Conservation (phyloP, 257 asterid species). For the Nicotiana undulata region DNA sequence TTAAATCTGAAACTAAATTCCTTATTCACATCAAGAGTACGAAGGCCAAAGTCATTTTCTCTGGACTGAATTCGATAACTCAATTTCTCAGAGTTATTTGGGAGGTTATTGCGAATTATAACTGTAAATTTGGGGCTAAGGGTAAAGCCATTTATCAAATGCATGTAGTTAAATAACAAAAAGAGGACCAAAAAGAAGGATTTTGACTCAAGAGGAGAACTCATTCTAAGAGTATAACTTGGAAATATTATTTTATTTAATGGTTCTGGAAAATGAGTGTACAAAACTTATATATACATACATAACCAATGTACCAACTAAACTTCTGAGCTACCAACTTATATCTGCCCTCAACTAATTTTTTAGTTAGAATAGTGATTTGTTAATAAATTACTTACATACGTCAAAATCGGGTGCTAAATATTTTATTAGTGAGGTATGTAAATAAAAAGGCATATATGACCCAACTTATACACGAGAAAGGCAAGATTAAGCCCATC, state of each 20-base stretch:
- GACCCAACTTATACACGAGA: no score
- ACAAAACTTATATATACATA: neutral
- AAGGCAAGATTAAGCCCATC: no score
- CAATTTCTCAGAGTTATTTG: neutral
- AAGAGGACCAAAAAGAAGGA: neutral
- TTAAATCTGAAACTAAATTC: neutral
- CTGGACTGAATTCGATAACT: neutral
- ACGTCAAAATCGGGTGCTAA: no score
- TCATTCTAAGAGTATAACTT: neutral
- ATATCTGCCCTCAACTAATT: neutral
- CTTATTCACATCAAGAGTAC: neutral
- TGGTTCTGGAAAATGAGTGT: neutral
- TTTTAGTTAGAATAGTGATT: neutral
- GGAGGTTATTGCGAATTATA: neutral
- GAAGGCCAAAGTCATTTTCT: neutral
- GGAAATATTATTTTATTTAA: neutral
- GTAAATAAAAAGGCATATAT: no score
- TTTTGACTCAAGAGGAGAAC: neutral
- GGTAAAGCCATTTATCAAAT: neutral
- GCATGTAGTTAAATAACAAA: neutral
- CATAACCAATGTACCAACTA: neutral
- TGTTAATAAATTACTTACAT: neutral
- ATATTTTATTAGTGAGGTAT: no score
- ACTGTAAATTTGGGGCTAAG: neutral
- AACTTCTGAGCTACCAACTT: neutral